Evolutionary conservation across 164 flowering plant genomes (phyloP), one percentile per base, ranked within the genome.

Genomic region (Brasenia schreberi): DNA sequence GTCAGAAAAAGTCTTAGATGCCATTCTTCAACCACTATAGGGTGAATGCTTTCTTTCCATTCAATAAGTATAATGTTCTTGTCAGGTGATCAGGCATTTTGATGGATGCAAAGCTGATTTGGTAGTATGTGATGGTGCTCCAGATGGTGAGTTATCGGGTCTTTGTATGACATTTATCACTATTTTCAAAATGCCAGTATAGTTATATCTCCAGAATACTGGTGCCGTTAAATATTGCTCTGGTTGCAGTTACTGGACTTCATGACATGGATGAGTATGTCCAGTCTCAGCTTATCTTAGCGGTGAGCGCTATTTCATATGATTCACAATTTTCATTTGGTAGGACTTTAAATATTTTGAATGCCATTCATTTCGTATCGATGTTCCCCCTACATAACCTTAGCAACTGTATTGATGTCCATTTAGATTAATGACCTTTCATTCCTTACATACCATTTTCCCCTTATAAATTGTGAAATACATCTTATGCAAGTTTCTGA

Each of bases 241-340:
- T 69, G 66, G 58, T 68, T 82, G 78, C 88, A 89, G 93, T 94
- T 63, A 91, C 97, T 61, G 97, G 99, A 61, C 97, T 94, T 71
- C 99, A 91, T 83, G 99, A 94, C 79, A 89, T 91, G 96, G 96
- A 94, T 77, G 97, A 91, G 77, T 94, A 89, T 81, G 99, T 91
- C 68, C 97, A 91, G 74, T 90, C 96, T 2, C 97, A 90, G 74
- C 96, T 93, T 61, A 93, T 93, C 65, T 79, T 93, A 45, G 97
- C 96, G 18, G 98, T 92, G 65, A 84, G 85, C 76, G 39, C 39
- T 33, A 33, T 33, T 1, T 33, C 39, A 33, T 33, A 33, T 33
- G 39, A 33, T 33, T 33, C 39, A 33, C 39, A 33, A 33, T 33
- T 33, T 33, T 33, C 39, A 33, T 33, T 1, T 33, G 39, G 39